A percentile compares a stretch with the other conserved stretches of the same genome.
Evolutionary conservation across 345 rosid genomes (phyloP).

Genomic region (rapeseed (Brassica napus)): DNA sequence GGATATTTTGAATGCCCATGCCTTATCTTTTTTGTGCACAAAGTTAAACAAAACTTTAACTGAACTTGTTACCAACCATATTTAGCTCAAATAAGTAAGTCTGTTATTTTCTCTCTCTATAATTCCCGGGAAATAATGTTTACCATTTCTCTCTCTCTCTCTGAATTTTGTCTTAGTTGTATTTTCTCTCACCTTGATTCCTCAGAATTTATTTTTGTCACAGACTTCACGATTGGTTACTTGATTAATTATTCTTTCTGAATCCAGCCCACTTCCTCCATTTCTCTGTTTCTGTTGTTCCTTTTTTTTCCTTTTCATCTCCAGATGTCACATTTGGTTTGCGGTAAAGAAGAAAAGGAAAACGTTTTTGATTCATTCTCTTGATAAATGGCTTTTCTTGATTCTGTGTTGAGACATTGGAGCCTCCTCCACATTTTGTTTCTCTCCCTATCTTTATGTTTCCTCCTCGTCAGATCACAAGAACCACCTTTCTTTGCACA

Average conservation of each 20-base stretch:
- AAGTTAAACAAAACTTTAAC: not conserved
- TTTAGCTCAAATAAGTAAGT: not conserved
- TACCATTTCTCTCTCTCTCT: not conserved
- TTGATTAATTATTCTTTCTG: not conserved
- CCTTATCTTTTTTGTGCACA: no score
- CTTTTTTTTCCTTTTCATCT: not conserved
- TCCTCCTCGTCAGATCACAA: constrained; percentile 42
- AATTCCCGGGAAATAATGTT: not conserved
- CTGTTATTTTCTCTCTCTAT: not conserved
- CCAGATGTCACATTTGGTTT: constrained; percentile 9
- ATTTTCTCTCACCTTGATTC: not conserved
- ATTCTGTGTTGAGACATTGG: not conserved
- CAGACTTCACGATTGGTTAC: not conserved
- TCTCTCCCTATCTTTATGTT: constrained; percentile 37
- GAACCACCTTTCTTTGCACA: constrained; percentile 1
- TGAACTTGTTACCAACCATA: not conserved
- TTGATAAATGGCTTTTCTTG: constrained; percentile 13
- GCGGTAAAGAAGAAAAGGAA: not conserved
- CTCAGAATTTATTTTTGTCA: not conserved
- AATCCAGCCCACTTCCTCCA: not conserved
- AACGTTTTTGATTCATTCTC: not conserved
- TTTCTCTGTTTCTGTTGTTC: not conserved
- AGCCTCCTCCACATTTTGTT: constrained; percentile 15
- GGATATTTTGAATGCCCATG: no score
- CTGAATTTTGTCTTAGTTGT: not conserved